Evolutionary conservation across 495 filamentous ascomycete genomes (phyloP).

Genomic region (Articulospora tetracladia): DNA sequence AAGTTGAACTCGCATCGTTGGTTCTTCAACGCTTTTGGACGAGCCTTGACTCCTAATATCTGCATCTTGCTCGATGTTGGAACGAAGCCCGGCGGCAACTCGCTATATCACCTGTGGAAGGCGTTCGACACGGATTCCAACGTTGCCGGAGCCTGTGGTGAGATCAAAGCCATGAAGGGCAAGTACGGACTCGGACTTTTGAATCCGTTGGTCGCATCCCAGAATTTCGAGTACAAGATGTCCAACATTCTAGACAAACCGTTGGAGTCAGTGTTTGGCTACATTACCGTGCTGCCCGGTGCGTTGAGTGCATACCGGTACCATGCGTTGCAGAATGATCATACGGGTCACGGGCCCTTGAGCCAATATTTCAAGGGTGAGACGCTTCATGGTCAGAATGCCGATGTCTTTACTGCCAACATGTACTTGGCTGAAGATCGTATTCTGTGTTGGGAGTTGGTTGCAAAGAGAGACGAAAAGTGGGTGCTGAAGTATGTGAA

Average conservation of each 20-base stretch:
- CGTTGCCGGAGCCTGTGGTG: conserved; percentile 92
- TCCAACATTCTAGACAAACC: conserved; percentile 98
- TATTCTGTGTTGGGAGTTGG: conserved; percentile 98
- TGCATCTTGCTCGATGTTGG: conserved; percentile 97
- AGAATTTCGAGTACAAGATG: conserved; percentile 99
- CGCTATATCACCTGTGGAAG: conserved; percentile 98
- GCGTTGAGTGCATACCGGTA: conserved; percentile 94
- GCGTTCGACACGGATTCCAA: conserved; percentile 97
- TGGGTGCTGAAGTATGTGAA: conserved; percentile 99
- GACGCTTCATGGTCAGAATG: conserved; percentile 92
- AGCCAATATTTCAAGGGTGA: conserved; percentile 99
- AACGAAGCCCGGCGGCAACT: conserved; percentile 78
- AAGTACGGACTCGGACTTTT: conserved; percentile 76
- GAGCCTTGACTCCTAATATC: conserved; percentile 88
- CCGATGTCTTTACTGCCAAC: conserved; percentile 98
- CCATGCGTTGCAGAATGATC: conserved; percentile 95
- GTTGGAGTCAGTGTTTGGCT: conserved; percentile 94
- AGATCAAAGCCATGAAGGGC: conserved; percentile 95
- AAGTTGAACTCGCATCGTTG: conserved; percentile 98
- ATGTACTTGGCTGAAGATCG: conserved; percentile 99
- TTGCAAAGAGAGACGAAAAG: conserved; percentile 88
- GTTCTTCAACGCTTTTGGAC: conserved; percentile 99
- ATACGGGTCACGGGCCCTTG: conserved; percentile 89
- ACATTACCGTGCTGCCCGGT: conserved; percentile 94
- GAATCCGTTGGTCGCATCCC: conserved; percentile 92